Conservation (phyloP, 1,284 basidiomycete species). For the Schizophyllum commune region DNA sequence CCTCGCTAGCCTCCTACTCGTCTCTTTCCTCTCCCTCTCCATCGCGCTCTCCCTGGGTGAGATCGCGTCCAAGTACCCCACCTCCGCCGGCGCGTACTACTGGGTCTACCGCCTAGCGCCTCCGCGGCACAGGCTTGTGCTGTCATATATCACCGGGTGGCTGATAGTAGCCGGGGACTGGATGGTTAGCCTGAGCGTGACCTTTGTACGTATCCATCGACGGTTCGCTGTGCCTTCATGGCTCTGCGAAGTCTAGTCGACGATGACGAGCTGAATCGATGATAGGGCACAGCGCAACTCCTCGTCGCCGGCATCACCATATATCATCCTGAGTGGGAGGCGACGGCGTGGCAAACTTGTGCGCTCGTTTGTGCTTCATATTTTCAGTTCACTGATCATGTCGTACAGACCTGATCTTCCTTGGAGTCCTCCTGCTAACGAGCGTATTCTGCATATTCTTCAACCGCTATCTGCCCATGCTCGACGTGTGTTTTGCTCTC, state of each 20-base stretch:
- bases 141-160: slow-evolving; percentile 54
- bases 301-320: slow-evolving; percentile 42
- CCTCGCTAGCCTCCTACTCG: slow-evolving; percentile 41
- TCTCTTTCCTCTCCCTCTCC: slow-evolving; percentile 35
- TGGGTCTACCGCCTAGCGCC: slow-evolving; percentile 47
- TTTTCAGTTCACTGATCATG: neutral
- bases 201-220: slow-evolving; percentile 40
- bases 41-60: slow-evolving; percentile 46
- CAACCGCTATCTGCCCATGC: slow-evolving; percentile 35
- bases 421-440: slow-evolving; percentile 35
- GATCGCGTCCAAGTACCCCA: slow-evolving; percentile 49
- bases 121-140: slow-evolving; percentile 30
- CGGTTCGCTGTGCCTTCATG: neutral
- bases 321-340: slow-evolving; percentile 41
- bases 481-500: slow-evolving; percentile 34
- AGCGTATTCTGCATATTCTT: slow-evolving; percentile 40
- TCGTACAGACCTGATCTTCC: slow-evolving; percentile 41
- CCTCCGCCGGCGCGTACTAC: slow-evolving; percentile 51
- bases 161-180: slow-evolving; percentile 48
- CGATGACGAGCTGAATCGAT: neutral
- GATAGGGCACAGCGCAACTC: slow-evolving; percentile 41
- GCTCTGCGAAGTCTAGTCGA: too few relatives aligned
- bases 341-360: slow-evolving; percentile 46
- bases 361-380: slow-evolving; percentile 7
- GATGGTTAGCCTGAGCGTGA: slow-evolving; percentile 45